Evolutionary conservation across 73 alveolate species (phyloP).

Genomic region (Tetrahymena borealis): DNA sequence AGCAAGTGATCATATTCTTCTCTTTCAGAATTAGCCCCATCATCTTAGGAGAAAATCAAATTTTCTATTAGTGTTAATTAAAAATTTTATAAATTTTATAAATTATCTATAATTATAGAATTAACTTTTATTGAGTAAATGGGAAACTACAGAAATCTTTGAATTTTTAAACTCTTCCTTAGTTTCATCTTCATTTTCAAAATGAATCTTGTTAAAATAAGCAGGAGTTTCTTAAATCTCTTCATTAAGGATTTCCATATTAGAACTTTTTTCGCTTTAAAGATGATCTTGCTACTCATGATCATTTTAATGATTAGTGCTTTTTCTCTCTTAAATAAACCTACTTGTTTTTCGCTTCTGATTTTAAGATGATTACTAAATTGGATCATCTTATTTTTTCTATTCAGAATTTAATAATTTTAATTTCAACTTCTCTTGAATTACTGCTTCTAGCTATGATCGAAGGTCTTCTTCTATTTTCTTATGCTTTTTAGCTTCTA

Average conservation of each 20-base stretch:
- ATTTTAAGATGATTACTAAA: background rate
- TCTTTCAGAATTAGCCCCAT: background rate
- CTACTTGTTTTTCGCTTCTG: background rate
- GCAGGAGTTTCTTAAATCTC: too few relatives aligned
- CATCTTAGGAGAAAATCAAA: background rate
- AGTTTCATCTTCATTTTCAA: background rate
- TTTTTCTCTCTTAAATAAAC: background rate
- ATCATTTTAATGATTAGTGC: background rate
- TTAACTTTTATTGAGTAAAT: background rate
- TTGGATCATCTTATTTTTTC: background rate
- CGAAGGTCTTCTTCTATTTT: background rate
- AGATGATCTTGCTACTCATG: background rate
- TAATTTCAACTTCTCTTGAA: background rate
- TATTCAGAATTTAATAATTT: background rate
- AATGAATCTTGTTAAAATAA: background rate
- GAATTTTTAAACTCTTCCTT: background rate
- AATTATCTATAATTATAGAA: background rate
- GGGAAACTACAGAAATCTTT: background rate
- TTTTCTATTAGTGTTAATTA: background rate
- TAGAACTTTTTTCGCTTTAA: too few relatives aligned
- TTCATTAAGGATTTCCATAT: too few relatives aligned
- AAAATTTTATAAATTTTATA: background rate
- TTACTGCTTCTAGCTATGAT: background rate
- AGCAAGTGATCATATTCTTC: background rate
- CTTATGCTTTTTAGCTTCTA: background rate